Base-by-base conservation (phyloP, 2,329 filamentous ascomycete species). In the Claviceps sp. region DNA sequence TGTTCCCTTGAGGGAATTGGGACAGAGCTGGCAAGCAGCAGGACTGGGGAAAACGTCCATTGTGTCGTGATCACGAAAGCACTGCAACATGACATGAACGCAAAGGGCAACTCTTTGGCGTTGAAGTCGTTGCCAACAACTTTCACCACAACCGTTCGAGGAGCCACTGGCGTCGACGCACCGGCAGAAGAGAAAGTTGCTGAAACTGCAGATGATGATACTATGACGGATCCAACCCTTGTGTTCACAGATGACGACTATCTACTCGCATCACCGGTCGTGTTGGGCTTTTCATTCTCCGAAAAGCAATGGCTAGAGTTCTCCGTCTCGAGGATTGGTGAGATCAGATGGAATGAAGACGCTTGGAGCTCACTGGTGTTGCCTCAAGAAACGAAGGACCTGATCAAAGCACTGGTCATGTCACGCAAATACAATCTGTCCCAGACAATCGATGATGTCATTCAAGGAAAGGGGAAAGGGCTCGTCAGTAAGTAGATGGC, bases 251-350 rank as follows among this genome's bases (percentile, higher is more conserved):
- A 93, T 48, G 88, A 94, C 55, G 86, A 95, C 58, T 84, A 93
- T 24, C 72, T 95, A 5, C 84, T 94, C 48, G 83, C 88, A 2
- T 91, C 86, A 2, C 85, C 89, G 0, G 82, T 94, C 0, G 86
- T 95, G 0, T 76, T 94, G 1, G 90, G 89, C 0, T 95, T 95
- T 60, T 81, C 87, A 1, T 94, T 95, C 64, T 81, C 80, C 1
- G 88, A 95, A 67, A 95, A 95, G 68, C 73, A 88, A 9, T 96
- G 89, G 90, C 77, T 95, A 0, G 88, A 95, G 64, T 88, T 95
- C 60, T 83, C 82, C 0, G 83, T 96, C 20, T 86, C 85, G 0
- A 82, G 84, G 1, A 77, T 95, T 55, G 78, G 79, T 45, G 85
- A 94, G 4, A 91, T 95, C 55, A 76, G 82, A 38, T 95, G 86